These are phyloP conservation scores for Euphorbia corollata DNA, from an alignment of 441 rosid genomes.

Conservation along the genomic window DNA sequence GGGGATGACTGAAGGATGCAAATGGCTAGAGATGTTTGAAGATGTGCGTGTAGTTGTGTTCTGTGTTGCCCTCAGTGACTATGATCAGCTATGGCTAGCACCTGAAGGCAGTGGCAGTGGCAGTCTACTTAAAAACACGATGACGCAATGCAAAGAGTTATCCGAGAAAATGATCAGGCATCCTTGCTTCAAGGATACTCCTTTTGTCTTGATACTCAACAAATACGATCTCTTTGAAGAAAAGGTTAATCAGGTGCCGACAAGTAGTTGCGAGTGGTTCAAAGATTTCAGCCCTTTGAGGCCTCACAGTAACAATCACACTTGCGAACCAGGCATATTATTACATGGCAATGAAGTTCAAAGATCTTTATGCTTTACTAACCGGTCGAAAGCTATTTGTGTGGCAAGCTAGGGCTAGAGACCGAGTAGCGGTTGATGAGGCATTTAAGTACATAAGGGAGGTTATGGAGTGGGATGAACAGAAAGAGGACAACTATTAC, in stretches of 20 bases:
- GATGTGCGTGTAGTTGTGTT: constrained; percentile 76
- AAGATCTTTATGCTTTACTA: constrained; percentile 69
- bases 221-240: constrained; percentile 95
- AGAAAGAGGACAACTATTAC: constrained; percentile 59
- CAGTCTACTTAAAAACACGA: constrained; percentile 61
- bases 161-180: constrained; percentile 72
- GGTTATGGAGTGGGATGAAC: constrained; percentile 92
- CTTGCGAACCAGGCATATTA: constrained; percentile 87
- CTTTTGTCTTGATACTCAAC: constrained; percentile 75
- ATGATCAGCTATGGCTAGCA: constrained; percentile 57
- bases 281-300: constrained; percentile 72
- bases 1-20: constrained; percentile 94
- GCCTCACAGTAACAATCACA: constrained; percentile 60
- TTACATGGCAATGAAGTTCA: constrained; percentile 91
- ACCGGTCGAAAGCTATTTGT: constrained; percentile 79
- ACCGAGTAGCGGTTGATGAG: constrained; percentile 59
- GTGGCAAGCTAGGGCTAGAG: constrained; percentile 90
- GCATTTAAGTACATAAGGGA: constrained; percentile 92
- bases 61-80: constrained; percentile 83
- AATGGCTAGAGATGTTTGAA: constrained; percentile 99
- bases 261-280: constrained; percentile 85
- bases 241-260: constrained; percentile 53
- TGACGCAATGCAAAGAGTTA: constrained; percentile 85
- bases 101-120: constrained; percentile 46
- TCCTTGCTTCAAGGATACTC: constrained; percentile 83